Conservation (phyloP, 2,329 filamentous ascomycete genomes). For the Penicillium capsulatum region DNA sequence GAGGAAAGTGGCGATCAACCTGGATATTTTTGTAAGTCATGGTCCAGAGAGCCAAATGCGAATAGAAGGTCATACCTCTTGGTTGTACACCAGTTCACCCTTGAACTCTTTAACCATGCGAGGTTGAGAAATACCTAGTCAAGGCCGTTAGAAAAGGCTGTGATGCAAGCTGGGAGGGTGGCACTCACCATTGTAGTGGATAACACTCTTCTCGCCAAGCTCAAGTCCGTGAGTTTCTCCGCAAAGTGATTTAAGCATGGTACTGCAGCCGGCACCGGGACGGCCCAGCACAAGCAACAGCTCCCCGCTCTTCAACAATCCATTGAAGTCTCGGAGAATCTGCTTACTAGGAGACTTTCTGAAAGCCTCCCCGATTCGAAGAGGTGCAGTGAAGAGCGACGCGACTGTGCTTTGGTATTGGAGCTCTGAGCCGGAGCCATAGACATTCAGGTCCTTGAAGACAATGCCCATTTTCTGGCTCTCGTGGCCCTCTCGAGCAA, state of each 20-base stretch:
- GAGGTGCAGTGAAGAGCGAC: conserved; percentile 15
- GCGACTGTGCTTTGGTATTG: conserved; percentile 24
- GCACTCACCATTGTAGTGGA: conserved; percentile 69
- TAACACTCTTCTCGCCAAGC: conserved; percentile 62
- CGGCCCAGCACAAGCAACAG: conserved; percentile 50
- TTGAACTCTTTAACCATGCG: conserved; percentile 36
- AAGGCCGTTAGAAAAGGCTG: background rate
- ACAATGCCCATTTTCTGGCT: conserved; percentile 18
- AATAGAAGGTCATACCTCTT: conserved; percentile 41
- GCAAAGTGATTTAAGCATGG: conserved; percentile 74
- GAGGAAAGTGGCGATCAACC: conserved; percentile 72
- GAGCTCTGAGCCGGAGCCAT: conserved; percentile 26
- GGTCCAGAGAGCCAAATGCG: no score
- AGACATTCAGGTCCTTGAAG: conserved; percentile 23
- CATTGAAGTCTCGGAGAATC: conserved; percentile 59
- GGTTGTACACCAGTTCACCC: conserved; percentile 36
- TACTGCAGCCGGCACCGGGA: conserved; percentile 59
- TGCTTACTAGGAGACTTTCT: conserved; percentile 29
- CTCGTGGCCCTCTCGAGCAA: conserved; percentile 5
- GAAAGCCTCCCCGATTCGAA: conserved; percentile 17
- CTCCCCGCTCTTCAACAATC: conserved; percentile 52
- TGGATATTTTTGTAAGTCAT: no score
- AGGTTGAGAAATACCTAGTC: conserved; percentile 19
- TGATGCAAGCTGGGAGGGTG: background rate
- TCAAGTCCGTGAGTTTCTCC: conserved; percentile 76